Percentiles rank a stretch among this genome's conserved stretches.
Conservation (phyloP, 352 stramenopile species). For the Pythium rishiriense region DNA sequence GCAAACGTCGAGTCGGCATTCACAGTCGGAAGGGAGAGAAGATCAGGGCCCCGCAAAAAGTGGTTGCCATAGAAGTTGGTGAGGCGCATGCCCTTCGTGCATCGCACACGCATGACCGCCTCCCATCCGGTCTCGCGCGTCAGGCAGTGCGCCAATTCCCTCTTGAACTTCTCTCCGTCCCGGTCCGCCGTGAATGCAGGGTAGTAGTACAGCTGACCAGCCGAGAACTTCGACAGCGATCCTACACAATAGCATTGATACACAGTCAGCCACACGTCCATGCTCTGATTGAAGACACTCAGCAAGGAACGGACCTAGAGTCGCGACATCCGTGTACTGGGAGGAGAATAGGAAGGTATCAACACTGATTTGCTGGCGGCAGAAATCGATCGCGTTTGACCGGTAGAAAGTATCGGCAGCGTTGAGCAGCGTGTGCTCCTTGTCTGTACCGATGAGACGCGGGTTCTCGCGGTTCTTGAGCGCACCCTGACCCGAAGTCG, state of each 20-base stretch:
- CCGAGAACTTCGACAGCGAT: constrained; percentile 95
- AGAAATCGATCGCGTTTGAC: constrained; percentile 96
- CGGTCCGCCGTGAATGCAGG: constrained; percentile 89
- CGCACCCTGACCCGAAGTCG: constrained; percentile 70
- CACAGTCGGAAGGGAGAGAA: constrained; percentile 96
- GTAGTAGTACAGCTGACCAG: constrained; percentile 97
- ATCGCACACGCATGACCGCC: constrained; percentile 97
- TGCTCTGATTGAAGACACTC: background rate
- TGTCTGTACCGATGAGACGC: constrained; percentile 80
- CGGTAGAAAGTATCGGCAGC: constrained; percentile 90
- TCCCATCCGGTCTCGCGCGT: constrained; percentile 94
- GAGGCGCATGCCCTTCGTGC: constrained; percentile 97
- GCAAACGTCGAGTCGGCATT: constrained; percentile 96
- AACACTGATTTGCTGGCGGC: constrained; percentile 98
- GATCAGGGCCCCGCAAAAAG: constrained; percentile 96
- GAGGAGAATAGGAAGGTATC: constrained; percentile 97
- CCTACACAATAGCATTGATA: constrained; percentile 28
- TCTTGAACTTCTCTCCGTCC: constrained; percentile 93
- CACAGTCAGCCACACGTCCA: background rate
- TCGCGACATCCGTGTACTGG: constrained; percentile 97
- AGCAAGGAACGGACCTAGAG: constrained; percentile 60
- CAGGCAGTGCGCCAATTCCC: constrained; percentile 91
- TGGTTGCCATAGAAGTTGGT: constrained; percentile 99
- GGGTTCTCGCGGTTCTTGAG: constrained; percentile 86
- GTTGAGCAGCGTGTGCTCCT: constrained; percentile 91